These are phyloP conservation scores for Pezicula neosporulosa DNA, from an alignment of 2,329 filamentous ascomycete species.

Conservation along the genomic window DNA sequence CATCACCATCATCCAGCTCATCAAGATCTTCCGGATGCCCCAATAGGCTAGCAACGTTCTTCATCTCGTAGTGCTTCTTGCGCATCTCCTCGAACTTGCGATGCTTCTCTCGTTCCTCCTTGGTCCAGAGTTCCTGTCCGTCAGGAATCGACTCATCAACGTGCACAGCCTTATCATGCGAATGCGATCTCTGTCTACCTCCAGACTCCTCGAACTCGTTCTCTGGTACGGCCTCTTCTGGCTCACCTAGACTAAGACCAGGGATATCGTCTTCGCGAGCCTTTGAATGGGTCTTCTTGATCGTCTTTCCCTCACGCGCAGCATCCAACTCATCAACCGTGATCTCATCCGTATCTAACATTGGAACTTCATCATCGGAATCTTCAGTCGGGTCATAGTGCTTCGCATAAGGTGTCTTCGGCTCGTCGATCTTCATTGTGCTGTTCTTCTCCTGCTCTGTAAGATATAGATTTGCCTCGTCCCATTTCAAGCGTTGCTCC, in stretches of 20 bases:
- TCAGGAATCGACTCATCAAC: slow-evolving; percentile 61
- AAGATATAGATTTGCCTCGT: slow-evolving; percentile 95
- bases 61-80: slow-evolving; percentile 99
- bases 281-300: slow-evolving; percentile 20
- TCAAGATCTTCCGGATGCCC: slow-evolving; percentile 69
- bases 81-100: slow-evolving; percentile 84
- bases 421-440: slow-evolving; percentile 99
- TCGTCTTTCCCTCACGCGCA: slow-evolving; percentile 24
- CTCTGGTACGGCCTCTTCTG: slow-evolving; percentile 68
- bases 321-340: slow-evolving; percentile 66
- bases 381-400: slow-evolving; percentile 90
- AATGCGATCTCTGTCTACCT: slow-evolving; percentile 20
- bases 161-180: slow-evolving; percentile 72
- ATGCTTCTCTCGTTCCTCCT: slow-evolving; percentile 87
- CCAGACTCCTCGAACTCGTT: slow-evolving; percentile 36
- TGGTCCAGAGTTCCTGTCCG: slow-evolving; percentile 52
- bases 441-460: slow-evolving; percentile 93
- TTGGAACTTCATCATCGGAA: slow-evolving; percentile 59
- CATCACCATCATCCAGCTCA: slow-evolving; percentile 56
- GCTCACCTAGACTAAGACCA: slow-evolving; percentile 86
- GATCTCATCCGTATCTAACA: slow-evolving; percentile 67
- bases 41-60: slow-evolving; percentile 82
- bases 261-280: slow-evolving; percentile 75
- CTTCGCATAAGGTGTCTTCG: slow-evolving; percentile 93
- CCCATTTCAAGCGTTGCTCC: slow-evolving; percentile 87